Evolutionary conservation across 2,329 filamentous ascomycete species (phyloP), one percentile per base, ranked within the genome.

Genomic region (Penicillium oxalicum): DNA sequence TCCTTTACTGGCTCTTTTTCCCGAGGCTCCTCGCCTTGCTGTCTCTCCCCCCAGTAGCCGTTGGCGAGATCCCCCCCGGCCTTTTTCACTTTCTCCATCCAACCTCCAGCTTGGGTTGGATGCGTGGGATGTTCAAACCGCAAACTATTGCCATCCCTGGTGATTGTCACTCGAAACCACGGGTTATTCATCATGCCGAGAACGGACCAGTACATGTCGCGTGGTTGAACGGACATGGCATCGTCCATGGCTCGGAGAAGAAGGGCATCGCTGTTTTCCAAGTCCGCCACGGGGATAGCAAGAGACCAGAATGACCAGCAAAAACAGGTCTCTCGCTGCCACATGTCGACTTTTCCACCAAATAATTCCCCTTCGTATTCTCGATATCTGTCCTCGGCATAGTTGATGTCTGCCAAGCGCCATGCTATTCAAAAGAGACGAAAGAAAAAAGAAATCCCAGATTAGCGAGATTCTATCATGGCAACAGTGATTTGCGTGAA

Each of bases 171-270:
- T 4, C 91, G 79, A 67, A 86, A 96, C 91, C 91, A 96, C 0
- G 88, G 87, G 60, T 95, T 95, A 70, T 95, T 95, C 91, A 96
- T 95, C 91, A 96, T 96, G 0, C 91, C 90, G 35, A 95, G 73
- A 2, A 95, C 89, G 51, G 83, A 90, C 91, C 91, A 96, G 71
- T 95, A 95, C 88, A 95, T 93, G 61, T 96, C 91, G 52, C 88
- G 79, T 4, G 91, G 91, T 65, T 95, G 89, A 0, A 88, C 74
- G 68, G 87, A 88, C 81, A 95, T 85, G 47, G 84, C 80, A 56
- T 95, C 91, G 58, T 96, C 91, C 89, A 95, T 95, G 4, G 85
- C 86, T 39, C 91, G 79, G 4, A 95, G 83, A 61, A 94, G 77
- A 34, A 96, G 81, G 60, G 90, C 88, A 38, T 82, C 79, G 0